Percentiles rank a stretch among this genome's conserved stretches.
These are phyloP conservation scores for Chlamydomonas reinhardtii DNA, from an alignment of 163 green algal genomes.

Conservation along the genomic window DNA sequence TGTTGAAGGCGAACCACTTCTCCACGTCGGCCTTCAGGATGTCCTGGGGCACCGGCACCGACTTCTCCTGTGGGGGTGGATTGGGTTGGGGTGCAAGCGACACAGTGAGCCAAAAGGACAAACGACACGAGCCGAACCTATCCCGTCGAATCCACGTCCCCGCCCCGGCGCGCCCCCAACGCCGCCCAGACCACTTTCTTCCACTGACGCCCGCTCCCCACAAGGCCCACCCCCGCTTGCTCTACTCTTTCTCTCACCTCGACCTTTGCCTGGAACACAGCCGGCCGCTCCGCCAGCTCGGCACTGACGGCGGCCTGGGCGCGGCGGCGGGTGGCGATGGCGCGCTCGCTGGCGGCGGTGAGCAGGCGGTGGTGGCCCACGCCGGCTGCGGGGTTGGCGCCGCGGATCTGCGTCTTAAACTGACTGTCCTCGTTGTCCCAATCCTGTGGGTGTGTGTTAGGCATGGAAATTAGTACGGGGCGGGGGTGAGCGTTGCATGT, in stretches of 20 bases:
- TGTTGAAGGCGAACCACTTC: constrained; percentile 14
- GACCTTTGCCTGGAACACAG: background rate
- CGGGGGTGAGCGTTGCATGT: too few species aligned
- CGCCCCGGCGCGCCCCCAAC: too few species aligned
- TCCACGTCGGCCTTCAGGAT: background rate
- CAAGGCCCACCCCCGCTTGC: too few species aligned
- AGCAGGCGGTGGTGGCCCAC: background rate
- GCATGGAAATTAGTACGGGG: too few species aligned
- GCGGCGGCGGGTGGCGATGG: background rate
- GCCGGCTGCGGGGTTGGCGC: background rate
- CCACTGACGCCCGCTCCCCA: too few species aligned
- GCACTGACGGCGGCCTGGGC: background rate
- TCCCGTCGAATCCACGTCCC: too few species aligned
- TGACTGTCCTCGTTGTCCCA: background rate
- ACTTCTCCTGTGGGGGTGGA: too few species aligned
- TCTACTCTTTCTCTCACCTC: background rate
- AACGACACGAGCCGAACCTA: too few species aligned
- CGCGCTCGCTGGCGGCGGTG: background rate
- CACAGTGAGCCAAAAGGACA: too few species aligned
- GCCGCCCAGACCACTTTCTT: too few species aligned
- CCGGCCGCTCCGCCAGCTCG: too few species aligned
- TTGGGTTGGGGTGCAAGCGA: too few species aligned
- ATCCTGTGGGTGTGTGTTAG: background rate
- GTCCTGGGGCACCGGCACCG: constrained; percentile 21
- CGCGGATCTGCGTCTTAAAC: background rate